Evolutionary conservation across 257 asterid genomes (phyloP).

Genomic region (Eustoma russellianum): DNA sequence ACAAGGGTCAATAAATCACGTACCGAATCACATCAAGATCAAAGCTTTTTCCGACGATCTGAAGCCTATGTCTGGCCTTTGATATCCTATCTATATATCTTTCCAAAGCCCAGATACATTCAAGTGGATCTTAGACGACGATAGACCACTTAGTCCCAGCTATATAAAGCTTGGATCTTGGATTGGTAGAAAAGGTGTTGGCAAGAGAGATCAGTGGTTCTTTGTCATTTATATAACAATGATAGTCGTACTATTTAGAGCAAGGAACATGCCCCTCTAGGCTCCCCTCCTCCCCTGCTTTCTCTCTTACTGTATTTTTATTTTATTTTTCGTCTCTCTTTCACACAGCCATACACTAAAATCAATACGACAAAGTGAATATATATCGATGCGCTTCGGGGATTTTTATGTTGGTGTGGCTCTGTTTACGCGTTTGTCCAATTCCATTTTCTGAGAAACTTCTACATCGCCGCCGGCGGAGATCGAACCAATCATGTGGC

Average conservation of each 20-base stretch:
- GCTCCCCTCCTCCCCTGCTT: background rate
- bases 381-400: background rate
- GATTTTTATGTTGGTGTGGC: background rate
- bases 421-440: no score
- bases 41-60: conserved; percentile 12
- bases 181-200: no score
- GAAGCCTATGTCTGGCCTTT: conserved; percentile 1
- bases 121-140: no score
- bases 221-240: no score
- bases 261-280: background rate
- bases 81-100: no score
- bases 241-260: background rate
- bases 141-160: background rate
- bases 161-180: conserved; percentile 8
- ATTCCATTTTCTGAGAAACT: no score
- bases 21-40: conserved; percentile 20
- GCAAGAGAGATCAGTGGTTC: no score
- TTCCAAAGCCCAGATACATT: background rate
- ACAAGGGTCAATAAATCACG: background rate
- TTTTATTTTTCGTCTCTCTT: background rate
- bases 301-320: no score
- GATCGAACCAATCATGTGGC: no score
- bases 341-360: conserved; percentile 7
- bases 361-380: conserved; percentile 11
- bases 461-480: background rate